A percentile compares a stretch with the other conserved stretches of the same genome.
Conservation (phyloP, 495 filamentous ascomycete genomes). For the Tuber indicum region DNA sequence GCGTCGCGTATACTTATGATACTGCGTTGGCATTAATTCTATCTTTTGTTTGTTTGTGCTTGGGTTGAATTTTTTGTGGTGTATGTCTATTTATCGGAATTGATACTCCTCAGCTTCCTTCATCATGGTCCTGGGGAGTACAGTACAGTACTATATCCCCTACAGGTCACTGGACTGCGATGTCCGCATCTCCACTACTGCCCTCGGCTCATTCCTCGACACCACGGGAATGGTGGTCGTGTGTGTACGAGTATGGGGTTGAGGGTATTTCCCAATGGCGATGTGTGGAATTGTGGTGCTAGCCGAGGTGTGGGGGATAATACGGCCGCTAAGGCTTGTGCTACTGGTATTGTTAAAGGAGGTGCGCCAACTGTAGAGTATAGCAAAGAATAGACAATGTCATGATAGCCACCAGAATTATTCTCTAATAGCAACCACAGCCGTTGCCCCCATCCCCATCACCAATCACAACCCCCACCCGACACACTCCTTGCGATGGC, state of each 20-base stretch:
- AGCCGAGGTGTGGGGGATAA: neutral
- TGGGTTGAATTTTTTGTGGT: constrained; percentile 15
- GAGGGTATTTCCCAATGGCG: constrained; percentile 12
- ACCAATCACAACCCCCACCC: neutral
- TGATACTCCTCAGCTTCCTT: constrained; percentile 8
- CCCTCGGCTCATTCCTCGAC: constrained; percentile 8
- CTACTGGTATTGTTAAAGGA: neutral
- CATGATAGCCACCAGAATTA: constrained; percentile 1
- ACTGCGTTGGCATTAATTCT: neutral
- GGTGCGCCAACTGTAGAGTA: too few relatives aligned
- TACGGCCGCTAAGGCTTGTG: constrained; percentile 17
- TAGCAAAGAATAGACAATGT: neutral
- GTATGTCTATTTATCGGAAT: constrained; percentile 20
- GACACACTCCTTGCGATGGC: too few relatives aligned
- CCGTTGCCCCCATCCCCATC: neutral
- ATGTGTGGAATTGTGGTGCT: neutral
- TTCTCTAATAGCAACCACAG: neutral
- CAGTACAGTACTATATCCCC: neutral
- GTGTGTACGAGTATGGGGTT: constrained; percentile 16
- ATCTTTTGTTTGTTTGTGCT: too few relatives aligned
- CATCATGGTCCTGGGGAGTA: too few relatives aligned
- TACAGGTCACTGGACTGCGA: constrained; percentile 19
- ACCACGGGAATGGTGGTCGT: constrained; percentile 20
- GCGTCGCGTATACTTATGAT: constrained; percentile 15
- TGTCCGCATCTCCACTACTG: constrained; percentile 20